phyloP scores from a whole-genome alignment of 2,329 filamentous ascomycete genomes.

The Amphichorda felina region DNA sequence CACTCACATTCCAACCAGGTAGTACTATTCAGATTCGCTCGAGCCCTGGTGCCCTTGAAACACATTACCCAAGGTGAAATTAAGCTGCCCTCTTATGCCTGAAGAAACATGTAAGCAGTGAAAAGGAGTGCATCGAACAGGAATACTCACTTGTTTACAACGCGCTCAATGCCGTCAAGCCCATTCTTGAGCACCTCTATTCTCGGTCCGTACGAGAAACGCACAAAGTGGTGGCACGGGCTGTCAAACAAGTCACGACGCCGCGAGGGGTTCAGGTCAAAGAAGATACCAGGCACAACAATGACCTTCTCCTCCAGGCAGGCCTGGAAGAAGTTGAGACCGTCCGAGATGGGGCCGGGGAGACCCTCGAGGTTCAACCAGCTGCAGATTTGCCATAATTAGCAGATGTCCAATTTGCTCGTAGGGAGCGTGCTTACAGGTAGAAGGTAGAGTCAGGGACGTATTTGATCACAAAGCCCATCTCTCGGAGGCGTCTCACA shows the following conservation, averaged over 20 bases:
- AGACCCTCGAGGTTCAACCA: conserved; percentile 54
- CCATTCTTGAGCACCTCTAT: conserved; percentile 71
- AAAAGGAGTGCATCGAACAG: neutral
- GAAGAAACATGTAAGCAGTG: too few relatives aligned
- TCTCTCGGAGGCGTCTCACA: conserved; percentile 63
- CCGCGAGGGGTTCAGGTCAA: conserved; percentile 85
- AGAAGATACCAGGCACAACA: conserved; percentile 95
- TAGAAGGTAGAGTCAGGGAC: conserved; percentile 92
- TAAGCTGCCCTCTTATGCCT: too few relatives aligned
- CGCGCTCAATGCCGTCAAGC: conserved; percentile 73
- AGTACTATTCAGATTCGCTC: too few relatives aligned
- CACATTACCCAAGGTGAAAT: too few relatives aligned
- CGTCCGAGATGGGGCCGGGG: conserved; percentile 76
- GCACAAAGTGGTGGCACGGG: conserved; percentile 86
- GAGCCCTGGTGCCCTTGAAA: too few relatives aligned
- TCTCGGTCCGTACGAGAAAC: conserved; percentile 72
- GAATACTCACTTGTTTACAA: conserved; percentile 54
- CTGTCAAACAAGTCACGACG: conserved; percentile 86
- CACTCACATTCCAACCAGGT: too few relatives aligned
- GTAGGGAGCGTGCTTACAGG: too few relatives aligned
- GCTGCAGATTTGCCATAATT: too few relatives aligned
- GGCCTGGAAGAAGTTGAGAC: conserved; percentile 92
- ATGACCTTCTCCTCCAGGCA: conserved; percentile 91
- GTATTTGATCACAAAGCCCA: conserved; percentile 78
- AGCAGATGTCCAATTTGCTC: too few relatives aligned